These are phyloP conservation scores for Neurospora hispaniola DNA, from an alignment of 495 filamentous ascomycete species.

Conservation along the genomic window DNA sequence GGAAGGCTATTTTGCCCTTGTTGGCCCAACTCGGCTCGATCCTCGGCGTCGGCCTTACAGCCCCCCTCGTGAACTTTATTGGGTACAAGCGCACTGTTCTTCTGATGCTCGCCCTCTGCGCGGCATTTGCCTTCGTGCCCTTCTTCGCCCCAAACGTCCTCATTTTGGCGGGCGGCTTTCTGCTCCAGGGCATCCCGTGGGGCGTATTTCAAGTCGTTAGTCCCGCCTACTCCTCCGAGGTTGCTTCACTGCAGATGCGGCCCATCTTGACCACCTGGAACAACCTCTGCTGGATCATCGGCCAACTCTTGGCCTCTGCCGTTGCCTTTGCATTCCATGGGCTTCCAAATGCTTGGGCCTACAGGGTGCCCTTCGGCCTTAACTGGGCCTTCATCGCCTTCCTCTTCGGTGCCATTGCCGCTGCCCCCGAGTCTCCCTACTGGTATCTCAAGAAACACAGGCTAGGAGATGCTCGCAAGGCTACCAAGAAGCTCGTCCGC, in stretches of 20 bases:
- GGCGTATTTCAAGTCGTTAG: constrained; percentile 48
- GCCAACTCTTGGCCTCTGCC: constrained; percentile 51
- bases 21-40: constrained; percentile 33
- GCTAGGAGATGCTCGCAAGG: constrained; percentile 31
- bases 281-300: constrained; percentile 61
- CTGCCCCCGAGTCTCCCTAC: constrained; percentile 69
- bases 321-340: constrained; percentile 44
- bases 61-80: constrained; percentile 48
- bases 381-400: constrained; percentile 62
- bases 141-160: constrained; percentile 54
- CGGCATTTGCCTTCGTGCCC: constrained; percentile 42
- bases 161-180: constrained; percentile 52
- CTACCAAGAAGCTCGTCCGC: constrained; percentile 46
- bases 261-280: constrained; percentile 56
- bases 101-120: constrained; percentile 32
- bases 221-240: constrained; percentile 49
- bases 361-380: constrained; percentile 49
- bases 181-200: constrained; percentile 65
- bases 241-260: constrained; percentile 44
- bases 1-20: constrained; percentile 29
- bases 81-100: constrained; percentile 49
- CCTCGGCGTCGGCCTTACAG: constrained; percentile 52
- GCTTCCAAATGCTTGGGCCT: constrained; percentile 45
- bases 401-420: constrained; percentile 47
- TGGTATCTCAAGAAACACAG: constrained; percentile 57